Conservation (phyloP, 176 grass and related monocot species). For the Pontederia paniculata region DNA sequence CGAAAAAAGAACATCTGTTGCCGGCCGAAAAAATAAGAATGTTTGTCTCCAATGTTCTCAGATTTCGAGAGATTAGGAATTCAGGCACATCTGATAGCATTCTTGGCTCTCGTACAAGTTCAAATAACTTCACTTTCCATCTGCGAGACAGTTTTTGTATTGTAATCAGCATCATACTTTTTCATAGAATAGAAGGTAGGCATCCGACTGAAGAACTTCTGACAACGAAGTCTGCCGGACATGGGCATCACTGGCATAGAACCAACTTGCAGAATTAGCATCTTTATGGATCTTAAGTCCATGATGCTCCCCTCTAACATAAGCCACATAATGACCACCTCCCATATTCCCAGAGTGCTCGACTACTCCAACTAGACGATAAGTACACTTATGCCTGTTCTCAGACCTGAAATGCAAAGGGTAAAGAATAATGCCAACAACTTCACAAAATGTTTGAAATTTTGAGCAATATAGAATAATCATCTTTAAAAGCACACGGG, state of each 20-base stretch:
- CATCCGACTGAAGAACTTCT: conserved; percentile 45
- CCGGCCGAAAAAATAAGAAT: too few species aligned
- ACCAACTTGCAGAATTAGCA: conserved; percentile 26
- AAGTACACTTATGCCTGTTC: conserved; percentile 36
- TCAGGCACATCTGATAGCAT: not conserved
- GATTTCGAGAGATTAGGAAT: too few species aligned
- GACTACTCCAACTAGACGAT: conserved; percentile 59
- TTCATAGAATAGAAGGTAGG: conserved; percentile 77
- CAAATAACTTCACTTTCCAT: not conserved
- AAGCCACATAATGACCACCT: conserved; percentile 68
- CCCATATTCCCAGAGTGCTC: conserved; percentile 68
- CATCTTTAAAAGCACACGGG: too few species aligned
- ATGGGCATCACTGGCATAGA: conserved; percentile 34
- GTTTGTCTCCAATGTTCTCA: too few species aligned
- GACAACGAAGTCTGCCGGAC: conserved; percentile 45
- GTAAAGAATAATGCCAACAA: not conserved
- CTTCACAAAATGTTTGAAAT: not conserved
- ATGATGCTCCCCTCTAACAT: conserved; percentile 32
- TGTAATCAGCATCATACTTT: conserved; percentile 6
- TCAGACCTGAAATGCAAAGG: conserved; percentile 32
- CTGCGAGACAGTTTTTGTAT: not conserved
- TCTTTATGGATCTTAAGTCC: conserved; percentile 1
- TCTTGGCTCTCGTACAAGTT: not conserved
- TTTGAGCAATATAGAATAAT: not conserved
- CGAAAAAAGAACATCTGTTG: too few species aligned